Conservation (phyloP, 2,329 filamentous ascomycete genomes). For the Claviceps quebecensis region DNA sequence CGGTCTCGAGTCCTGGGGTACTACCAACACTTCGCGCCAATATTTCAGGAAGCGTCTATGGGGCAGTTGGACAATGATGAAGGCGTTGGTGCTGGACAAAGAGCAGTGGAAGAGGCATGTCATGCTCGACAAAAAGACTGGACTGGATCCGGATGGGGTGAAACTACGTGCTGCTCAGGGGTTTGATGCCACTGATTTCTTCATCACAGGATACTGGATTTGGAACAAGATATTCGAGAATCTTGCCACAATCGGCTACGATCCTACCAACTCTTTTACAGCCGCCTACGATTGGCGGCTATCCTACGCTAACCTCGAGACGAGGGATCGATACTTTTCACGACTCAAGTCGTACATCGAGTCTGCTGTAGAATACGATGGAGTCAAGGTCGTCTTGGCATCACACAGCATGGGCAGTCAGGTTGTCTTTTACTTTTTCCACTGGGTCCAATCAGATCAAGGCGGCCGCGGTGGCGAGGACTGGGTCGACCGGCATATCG, state of each 20-base stretch:
- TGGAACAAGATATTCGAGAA: constrained; percentile 99
- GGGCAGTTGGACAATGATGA: constrained; percentile 99
- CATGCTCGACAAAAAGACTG: constrained; percentile 87
- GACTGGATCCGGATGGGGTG: constrained; percentile 76
- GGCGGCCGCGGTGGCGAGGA: constrained; percentile 69
- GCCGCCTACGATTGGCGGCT: constrained; percentile 83
- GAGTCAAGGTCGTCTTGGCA: constrained; percentile 69
- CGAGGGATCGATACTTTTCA: constrained; percentile 86
- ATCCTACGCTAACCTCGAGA: constrained; percentile 78
- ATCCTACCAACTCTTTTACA: constrained; percentile 62
- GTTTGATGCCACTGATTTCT: constrained; percentile 96
- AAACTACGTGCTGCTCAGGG: constrained; percentile 90
- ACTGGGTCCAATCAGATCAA: constrained; percentile 64
- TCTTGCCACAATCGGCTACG: constrained; percentile 87
- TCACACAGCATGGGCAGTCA: constrained; percentile 98
- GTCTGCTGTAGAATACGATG: constrained; percentile 56
- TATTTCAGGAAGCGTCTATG: constrained; percentile 93
- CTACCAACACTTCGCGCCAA: constrained; percentile 64
- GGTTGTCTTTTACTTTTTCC: constrained; percentile 73
- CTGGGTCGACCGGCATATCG: constrained; percentile 85
- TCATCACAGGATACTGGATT: constrained; percentile 88
- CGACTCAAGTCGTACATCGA: constrained; percentile 84
- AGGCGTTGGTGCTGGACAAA: constrained; percentile 83
- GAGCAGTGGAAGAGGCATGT: constrained; percentile 90
- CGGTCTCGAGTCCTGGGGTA: constrained; percentile 92